Percentiles rank a stretch among this genome's conserved stretches.
Evolutionary conservation across 306 rosid species (phyloP).

Genomic region (Begonia loranthoides): DNA sequence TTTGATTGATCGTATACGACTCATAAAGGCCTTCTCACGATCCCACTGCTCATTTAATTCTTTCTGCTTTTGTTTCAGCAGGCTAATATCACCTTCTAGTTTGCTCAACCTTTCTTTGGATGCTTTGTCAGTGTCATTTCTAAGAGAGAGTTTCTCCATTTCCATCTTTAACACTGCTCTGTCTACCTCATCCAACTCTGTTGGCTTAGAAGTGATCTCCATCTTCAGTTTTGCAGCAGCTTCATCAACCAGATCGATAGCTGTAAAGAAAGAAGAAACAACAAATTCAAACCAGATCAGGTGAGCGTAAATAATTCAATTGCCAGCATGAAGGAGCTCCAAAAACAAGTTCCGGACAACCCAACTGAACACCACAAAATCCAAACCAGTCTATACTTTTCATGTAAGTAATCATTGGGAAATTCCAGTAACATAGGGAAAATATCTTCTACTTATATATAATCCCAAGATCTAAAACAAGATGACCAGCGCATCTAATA

Average conservation of each 20-base stretch:
- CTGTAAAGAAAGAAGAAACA: conserved; percentile 33
- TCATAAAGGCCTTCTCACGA: conserved; percentile 69
- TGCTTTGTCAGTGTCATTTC: conserved; percentile 89
- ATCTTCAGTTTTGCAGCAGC: conserved; percentile 97
- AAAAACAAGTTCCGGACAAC: neutral
- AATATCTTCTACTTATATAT: too few relatives aligned
- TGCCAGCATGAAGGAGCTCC: neutral
- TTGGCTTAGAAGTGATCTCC: conserved; percentile 97
- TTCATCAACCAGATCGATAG: conserved; percentile 96
- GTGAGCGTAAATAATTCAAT: neutral
- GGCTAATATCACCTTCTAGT: conserved; percentile 61
- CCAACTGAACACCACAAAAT: neutral
- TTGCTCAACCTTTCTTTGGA: conserved; percentile 80
- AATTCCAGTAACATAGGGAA: too few relatives aligned
- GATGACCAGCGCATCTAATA: too few relatives aligned
- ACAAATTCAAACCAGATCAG: neutral
- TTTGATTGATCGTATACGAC: conserved; percentile 69
- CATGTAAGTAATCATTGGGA: too few relatives aligned
- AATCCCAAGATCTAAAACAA: too few relatives aligned
- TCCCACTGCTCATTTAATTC: conserved; percentile 76
- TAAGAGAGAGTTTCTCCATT: conserved; percentile 88
- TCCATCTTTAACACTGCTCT: conserved; percentile 80
- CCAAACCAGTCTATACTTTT: neutral
- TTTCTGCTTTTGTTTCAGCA: conserved; percentile 75
- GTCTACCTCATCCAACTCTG: conserved; percentile 85